phyloP scores from a whole-genome alignment of 2,329 filamentous ascomycete genomes.

The Aureobasidium mangrovei region DNA sequence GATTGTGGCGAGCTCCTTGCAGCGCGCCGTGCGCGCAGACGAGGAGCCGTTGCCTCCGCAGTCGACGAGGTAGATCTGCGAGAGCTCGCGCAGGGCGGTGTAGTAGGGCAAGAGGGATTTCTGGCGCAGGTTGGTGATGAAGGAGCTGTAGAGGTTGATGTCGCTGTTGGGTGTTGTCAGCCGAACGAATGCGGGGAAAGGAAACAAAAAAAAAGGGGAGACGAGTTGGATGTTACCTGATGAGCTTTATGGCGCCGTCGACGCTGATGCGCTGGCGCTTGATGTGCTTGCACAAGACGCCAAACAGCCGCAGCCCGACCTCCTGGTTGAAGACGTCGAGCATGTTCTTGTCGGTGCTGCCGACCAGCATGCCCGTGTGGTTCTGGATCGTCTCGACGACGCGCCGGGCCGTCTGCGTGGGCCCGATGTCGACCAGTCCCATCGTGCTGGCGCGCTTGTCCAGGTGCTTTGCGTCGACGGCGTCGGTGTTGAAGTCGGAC shows the following conservation, averaged over 20 bases:
- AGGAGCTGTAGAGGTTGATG: slow-evolving; percentile 88
- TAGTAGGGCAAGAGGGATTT: slow-evolving; percentile 82
- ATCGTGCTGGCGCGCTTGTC: slow-evolving; percentile 23
- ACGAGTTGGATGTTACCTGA: slow-evolving; percentile 44
- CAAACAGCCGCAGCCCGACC: slow-evolving; percentile 86
- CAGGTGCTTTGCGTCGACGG: slow-evolving; percentile 24
- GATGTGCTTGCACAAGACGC: slow-evolving; percentile 88
- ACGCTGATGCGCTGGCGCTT: slow-evolving; percentile 91
- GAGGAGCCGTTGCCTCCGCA: slow-evolving; percentile 24
- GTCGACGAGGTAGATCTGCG: slow-evolving; percentile 91
- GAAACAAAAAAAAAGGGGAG: not conserved
- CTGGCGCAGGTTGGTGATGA: slow-evolving; percentile 73
- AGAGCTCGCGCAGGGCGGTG: slow-evolving; percentile 79
- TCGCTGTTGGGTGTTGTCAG: slow-evolving; percentile 48
- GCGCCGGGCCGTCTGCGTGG: slow-evolving; percentile 67
- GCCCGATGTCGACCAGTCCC: slow-evolving; percentile 51
- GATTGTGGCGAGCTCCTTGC: slow-evolving; percentile 89
- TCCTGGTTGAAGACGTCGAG: slow-evolving; percentile 98
- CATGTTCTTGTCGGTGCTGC: slow-evolving; percentile 95
- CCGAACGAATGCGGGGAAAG: not conserved
- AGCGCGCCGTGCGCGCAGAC: slow-evolving; percentile 52
- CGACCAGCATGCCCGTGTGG: slow-evolving; percentile 86
- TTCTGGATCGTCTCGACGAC: slow-evolving; percentile 79
- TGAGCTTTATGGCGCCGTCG: slow-evolving; percentile 81
- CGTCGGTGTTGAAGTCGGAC: slow-evolving; percentile 67